These are phyloP conservation scores for Apiospora aurea DNA, from an alignment of 2,329 filamentous ascomycete genomes.

Conservation along the genomic window DNA sequence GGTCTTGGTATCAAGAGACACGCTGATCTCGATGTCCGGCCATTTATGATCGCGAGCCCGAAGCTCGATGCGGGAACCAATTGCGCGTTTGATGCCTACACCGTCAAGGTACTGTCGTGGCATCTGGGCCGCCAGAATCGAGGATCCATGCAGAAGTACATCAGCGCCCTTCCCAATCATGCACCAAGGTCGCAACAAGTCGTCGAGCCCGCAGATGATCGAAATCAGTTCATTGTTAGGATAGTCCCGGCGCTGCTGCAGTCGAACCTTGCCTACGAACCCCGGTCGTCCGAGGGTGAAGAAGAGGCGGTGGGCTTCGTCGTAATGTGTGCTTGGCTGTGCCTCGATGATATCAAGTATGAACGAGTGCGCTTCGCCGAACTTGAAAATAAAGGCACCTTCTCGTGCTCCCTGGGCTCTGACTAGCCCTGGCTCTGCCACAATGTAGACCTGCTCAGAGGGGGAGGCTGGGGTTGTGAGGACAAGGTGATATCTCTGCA, in stretches of 20 bases:
- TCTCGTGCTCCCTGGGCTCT: not conserved
- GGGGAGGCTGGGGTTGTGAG: not conserved
- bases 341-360: not conserved
- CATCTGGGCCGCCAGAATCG: too few relatives aligned
- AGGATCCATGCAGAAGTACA: not conserved
- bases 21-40: not conserved
- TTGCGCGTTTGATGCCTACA: not conserved
- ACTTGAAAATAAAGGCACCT: not conserved
- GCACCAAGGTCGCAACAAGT: not conserved
- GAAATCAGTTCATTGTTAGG: not conserved
- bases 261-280: not conserved
- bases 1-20: not conserved
- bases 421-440: not conserved
- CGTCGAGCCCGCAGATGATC: not conserved
- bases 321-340: not conserved
- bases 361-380: not conserved
- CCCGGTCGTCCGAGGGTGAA: not conserved
- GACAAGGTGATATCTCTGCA: not conserved
- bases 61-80: not conserved
- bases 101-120: not conserved
- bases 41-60: not conserved
- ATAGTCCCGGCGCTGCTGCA: not conserved
- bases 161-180: not conserved
- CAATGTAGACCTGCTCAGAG: not conserved
- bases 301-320: not conserved